phyloP scores from a whole-genome alignment of 2,329 filamentous ascomycete species.

The Corinectria fuckeliana region DNA sequence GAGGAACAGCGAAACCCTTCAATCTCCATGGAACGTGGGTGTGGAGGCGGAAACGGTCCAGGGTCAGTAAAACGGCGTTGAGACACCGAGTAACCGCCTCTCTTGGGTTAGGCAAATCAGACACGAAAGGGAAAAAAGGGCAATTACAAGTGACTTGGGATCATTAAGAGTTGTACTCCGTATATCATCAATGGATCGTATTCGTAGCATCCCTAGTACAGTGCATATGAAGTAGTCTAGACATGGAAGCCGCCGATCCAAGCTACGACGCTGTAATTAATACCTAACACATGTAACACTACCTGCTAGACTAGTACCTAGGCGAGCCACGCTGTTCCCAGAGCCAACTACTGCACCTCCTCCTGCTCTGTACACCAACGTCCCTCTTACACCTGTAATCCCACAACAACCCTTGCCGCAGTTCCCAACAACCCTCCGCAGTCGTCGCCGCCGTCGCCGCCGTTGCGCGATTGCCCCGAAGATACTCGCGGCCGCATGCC shows the following conservation, averaged over 20 bases:
- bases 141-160: too few relatives aligned
- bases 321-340: slow-evolving; percentile 18
- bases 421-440: neutral
- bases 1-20: neutral
- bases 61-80: neutral
- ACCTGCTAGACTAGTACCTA: too few relatives aligned
- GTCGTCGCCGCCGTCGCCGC: neutral
- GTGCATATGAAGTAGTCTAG: too few relatives aligned
- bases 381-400: neutral
- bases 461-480: neutral
- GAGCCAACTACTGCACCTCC: neutral
- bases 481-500: neutral
- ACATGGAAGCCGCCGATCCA: too few relatives aligned
- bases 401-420: neutral
- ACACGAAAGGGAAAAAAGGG: too few relatives aligned
- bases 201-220: too few relatives aligned
- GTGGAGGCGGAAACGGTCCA: neutral
- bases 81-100: neutral
- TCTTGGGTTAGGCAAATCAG: neutral
- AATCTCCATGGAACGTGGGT: neutral
- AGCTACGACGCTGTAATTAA: slow-evolving; percentile 1
- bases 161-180: too few relatives aligned
- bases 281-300: neutral
- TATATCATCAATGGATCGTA: too few relatives aligned
- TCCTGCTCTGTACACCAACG: neutral